Base-by-base conservation (phyloP, 257 asterid species). In the Verbena officinalis region DNA sequence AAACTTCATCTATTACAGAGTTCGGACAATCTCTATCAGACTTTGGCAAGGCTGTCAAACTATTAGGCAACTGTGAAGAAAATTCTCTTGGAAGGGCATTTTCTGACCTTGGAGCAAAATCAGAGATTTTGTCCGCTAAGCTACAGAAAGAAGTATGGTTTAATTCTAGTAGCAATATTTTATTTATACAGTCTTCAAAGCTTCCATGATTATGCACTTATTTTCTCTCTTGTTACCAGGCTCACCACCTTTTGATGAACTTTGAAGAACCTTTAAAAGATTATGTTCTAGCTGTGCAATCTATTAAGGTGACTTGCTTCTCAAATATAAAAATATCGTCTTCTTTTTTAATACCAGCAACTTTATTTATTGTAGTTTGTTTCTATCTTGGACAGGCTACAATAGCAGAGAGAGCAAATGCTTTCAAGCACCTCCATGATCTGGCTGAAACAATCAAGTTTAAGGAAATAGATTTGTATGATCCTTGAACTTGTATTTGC, bases 381-480 rank as follows among this genome's bases (percentile, higher is more conserved):
- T 34, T 27, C 51, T 7, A 58, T 61, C 55, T 59, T 55, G 70
- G 59, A 62, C 87, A 87, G 95, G 87, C 80, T 34, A 88, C 96
- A 17, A 69, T 85, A n/a, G 81, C 73, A 17, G 96, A 85, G 68
- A 83, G 96, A 75, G 86, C 85, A 62, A 77, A 55, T 68, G 94
- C 90, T 45, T 88, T 81, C 79, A 77, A 67, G 77, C 85, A 85
- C 55, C 90, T 81, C 39, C 83, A 85, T 36, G 94, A 88, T 65
- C 76, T 88, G 70, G 82, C 83, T 0, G 94, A 88, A 57, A 73
- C 93, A 62, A 77, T 83, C 67, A 85, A 88, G 76, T 85, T 88
- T 55, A 88, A 85, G 91, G 96, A 88, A 81, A 88, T 88, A 44
- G 96, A 85, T 70, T 72, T 85, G 96, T 88, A 75, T 65, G 91